Evolutionary conservation across 495 filamentous ascomycete species (phyloP).

Genomic region (Podospora appendiculata): DNA sequence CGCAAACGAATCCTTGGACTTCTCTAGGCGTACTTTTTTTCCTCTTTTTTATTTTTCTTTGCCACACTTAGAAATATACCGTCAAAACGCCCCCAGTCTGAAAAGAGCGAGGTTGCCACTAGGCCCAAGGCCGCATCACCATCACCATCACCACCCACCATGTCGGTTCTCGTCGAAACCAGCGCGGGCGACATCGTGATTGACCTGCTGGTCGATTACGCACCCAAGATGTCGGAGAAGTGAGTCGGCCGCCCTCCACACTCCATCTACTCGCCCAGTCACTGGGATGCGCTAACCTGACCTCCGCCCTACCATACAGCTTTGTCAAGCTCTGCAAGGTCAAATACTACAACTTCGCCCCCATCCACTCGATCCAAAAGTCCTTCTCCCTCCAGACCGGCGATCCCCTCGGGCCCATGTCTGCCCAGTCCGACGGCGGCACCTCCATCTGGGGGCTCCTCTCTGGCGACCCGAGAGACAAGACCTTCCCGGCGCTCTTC

Average conservation of each 20-base stretch:
- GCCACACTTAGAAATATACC: background rate
- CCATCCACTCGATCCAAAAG: slow-evolving; percentile 79
- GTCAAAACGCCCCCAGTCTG: too few relatives aligned
- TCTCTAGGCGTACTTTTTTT: too few relatives aligned
- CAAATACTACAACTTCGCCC: slow-evolving; percentile 97
- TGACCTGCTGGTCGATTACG: slow-evolving; percentile 79
- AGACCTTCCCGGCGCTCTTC: slow-evolving; percentile 75
- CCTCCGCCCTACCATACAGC: slow-evolving; percentile 37
- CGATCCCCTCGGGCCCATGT: slow-evolving; percentile 80
- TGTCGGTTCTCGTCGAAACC: slow-evolving; percentile 81
- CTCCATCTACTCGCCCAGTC: background rate
- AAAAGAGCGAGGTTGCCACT: too few relatives aligned
- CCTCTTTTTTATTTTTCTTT: background rate
- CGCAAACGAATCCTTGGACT: background rate
- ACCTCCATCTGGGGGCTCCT: slow-evolving; percentile 85
- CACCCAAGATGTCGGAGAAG: slow-evolving; percentile 88
- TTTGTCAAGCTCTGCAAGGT: slow-evolving; percentile 96
- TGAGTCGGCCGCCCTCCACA: slow-evolving; percentile 32
- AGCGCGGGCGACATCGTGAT: slow-evolving; percentile 89
- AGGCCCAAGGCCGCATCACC: too few relatives aligned
- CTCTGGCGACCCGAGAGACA: slow-evolving; percentile 55
- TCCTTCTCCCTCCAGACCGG: slow-evolving; percentile 93
- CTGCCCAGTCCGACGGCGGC: slow-evolving; percentile 78
- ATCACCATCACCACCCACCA: slow-evolving; percentile 31
- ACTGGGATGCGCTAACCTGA: too few relatives aligned